Evolutionary conservation across 2,329 filamentous ascomycete species (phyloP), one percentile per base, ranked within the genome.

Genomic region (Fusarium anguioides): DNA sequence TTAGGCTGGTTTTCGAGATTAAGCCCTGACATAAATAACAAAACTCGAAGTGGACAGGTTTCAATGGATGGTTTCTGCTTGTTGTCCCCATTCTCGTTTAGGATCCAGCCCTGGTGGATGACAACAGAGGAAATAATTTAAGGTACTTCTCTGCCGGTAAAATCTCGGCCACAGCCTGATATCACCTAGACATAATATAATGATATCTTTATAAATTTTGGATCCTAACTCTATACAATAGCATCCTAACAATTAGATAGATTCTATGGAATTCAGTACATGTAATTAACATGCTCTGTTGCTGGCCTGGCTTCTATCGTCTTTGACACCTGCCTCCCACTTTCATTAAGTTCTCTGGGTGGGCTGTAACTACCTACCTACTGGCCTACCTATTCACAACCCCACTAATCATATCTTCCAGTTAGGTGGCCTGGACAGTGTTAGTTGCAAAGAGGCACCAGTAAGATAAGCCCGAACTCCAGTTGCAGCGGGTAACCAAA

Each of bases 81-180:
- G 36, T 51, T 12, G 57, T 58, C 68, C 42, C 68, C 68, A 69
- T 71, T 71, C 62, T 65, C 55, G 56, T 67, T 75, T 77, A 75
- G 75, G 75, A 74, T 76, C 69, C 73, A 78, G 76, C 76, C 76
- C 76, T 78, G 70, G 69, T 66, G 60, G 64, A 39, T 39, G 31
- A 36, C 57, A 66, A 64, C 41, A 60, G 37, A 49, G 18, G 64
- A 57, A 63, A 64, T 57, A 62, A 50, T 56, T 56, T 60, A 33
- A 39, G 53, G 59, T 20, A 14, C 39, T 20, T 44, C 41, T 33
- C 35, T 39, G 39, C 48, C 75, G 76, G 75, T 47, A 77, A 76
- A 77, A 76, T 36, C 29, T 60, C 76, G 76, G 76, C 15, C 49
- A 14, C 24, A 46, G 40, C n/a, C n/a, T n/a, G n/a, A n/a, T n/a